Evolutionary conservation across 331 rosid genomes (phyloP), one percentile per base, ranked within the genome.

Genomic region (Dryas integrifolia): DNA sequence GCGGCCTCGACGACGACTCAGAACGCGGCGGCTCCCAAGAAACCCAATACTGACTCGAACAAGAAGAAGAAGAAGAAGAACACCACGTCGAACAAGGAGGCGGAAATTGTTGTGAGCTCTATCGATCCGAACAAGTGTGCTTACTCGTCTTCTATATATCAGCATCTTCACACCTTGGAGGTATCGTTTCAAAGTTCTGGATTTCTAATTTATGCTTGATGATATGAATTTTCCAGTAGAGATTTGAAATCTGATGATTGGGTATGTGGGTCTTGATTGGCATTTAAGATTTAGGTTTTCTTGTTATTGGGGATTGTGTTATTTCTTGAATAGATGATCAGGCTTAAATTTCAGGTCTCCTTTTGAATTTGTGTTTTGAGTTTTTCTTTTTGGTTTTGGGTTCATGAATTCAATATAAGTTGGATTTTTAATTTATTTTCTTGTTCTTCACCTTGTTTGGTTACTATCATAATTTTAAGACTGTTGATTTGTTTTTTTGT

Each of bases 101-200:
- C 40, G 12, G 67, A 53, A 62, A 13, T 59, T 12, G 55, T 9
- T 13, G 35, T 62, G 14, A 74, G 72, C 61, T 74, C 72, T 24
- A 39, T 68, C 12, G 79, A 61, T 55, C 48, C 47, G 16, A 63
- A 12, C 52, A 73, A 49, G 44, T 61, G 59, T 64, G 45, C 45
- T 16, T 16, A 55, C 67, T 35, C 69, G 10, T 58, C 71, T 48
- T 67, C 73, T 47, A 52, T 79, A 49, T 79, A 79, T 69, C 53
- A 4, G 11, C 73, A 82, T 72, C 81, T 79, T 59, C 83, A 13
- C 5, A 52, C 72, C 26, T 24, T 79, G 59, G 86, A 82, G 85
- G 81, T 76, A 61, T 3, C 40, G 21, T 65, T 9, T 18, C 40
- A 16, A 21, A 9, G 8, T 44, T 44, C 35, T 57, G 39, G 46